These are phyloP conservation scores for Suillus bovinus DNA, from an alignment of 768 basidiomycete species.

Conservation along the genomic window DNA sequence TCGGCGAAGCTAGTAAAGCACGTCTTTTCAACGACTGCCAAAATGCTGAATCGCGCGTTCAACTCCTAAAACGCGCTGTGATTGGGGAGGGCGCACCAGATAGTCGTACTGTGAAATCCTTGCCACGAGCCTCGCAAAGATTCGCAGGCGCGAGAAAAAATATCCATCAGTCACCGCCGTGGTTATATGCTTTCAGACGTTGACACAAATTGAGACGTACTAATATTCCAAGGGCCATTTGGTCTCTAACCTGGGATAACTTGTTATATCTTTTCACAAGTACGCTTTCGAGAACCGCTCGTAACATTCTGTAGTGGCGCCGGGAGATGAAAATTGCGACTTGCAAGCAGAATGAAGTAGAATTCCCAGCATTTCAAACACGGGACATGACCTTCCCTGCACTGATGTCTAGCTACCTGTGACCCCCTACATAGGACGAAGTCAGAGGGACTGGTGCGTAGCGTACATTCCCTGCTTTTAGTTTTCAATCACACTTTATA, in stretches of 20 bases:
- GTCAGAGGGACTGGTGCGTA: no score
- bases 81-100: neutral
- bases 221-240: neutral
- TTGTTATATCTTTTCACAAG: neutral
- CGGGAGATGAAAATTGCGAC: neutral
- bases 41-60: neutral
- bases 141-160: neutral
- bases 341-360: neutral
- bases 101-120: neutral
- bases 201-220: neutral
- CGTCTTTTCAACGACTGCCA: neutral
- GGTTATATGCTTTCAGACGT: neutral
- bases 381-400: neutral
- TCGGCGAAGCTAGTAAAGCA: neutral
- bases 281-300: neutral
- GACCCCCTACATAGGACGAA: neutral
- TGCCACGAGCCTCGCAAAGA: neutral
- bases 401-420: neutral
- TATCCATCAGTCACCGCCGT: neutral
- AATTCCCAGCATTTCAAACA: neutral
- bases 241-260: neutral
- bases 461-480: neutral
- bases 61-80: neutral
- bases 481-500: neutral
- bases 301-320: neutral